Evolutionary conservation across 768 basidiomycete genomes (phyloP).

Genomic region (Filobasidium floriforme): DNA sequence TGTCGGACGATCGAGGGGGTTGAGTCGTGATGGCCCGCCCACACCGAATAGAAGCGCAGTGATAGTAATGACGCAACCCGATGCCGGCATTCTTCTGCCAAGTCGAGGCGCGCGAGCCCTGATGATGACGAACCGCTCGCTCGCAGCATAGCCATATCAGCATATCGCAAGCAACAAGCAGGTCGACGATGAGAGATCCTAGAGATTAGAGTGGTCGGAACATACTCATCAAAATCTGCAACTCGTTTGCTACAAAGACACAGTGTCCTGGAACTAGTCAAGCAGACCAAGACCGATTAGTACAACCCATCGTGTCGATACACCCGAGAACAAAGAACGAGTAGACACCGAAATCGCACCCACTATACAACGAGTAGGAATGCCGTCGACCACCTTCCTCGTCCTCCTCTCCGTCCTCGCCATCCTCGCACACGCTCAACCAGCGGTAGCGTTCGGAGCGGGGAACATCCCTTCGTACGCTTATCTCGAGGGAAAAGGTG

Average conservation of each 20-base stretch:
- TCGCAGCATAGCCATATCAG: not conserved
- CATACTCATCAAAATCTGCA: no score
- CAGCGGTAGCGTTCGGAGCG: conserved; percentile 60
- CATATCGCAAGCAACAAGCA: no score
- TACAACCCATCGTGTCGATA: no score
- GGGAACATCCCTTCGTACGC: conserved; percentile 79
- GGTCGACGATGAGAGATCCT: no score
- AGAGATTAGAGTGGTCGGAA: no score
- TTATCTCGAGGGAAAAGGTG: conserved; percentile 66
- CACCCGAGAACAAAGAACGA: not conserved
- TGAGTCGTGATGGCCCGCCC: no score
- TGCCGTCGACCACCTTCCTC: not conserved
- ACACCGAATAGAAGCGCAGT: not conserved
- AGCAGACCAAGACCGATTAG: no score
- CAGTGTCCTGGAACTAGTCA: no score
- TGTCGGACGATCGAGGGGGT: no score
- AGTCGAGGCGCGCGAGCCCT: not conserved
- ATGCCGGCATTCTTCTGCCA: no score
- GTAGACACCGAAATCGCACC: not conserved
- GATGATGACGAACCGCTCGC: not conserved
- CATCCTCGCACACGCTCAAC: conserved; percentile 9
- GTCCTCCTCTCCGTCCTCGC: not conserved
- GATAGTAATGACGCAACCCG: not conserved
- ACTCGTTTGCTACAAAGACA: no score
- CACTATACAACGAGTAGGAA: not conserved